These are phyloP conservation scores for Trametes elegans DNA, from an alignment of 768 basidiomycete genomes.

Conservation along the genomic window DNA sequence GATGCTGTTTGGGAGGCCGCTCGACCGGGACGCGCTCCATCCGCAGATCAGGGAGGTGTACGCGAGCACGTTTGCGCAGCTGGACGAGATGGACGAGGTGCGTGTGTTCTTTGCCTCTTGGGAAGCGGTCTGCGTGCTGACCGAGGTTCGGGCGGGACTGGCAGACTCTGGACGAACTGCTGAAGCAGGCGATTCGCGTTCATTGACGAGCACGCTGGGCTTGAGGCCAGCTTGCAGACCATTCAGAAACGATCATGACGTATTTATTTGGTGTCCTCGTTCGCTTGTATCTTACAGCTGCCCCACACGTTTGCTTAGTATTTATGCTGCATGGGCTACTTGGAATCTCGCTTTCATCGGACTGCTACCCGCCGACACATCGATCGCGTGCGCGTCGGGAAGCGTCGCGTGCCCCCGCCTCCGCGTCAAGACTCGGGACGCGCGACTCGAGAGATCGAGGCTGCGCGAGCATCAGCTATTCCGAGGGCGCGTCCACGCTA, in stretches of 20 bases:
- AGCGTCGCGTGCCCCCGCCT: too few species aligned
- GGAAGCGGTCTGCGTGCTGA: too few species aligned
- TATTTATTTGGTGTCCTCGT: background rate
- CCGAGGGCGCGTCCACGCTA: background rate
- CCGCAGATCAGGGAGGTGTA: slow-evolving; percentile 73
- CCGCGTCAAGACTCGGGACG: too few species aligned
- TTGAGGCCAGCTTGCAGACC: too few species aligned
- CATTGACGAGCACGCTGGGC: too few species aligned
- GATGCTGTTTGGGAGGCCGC: slow-evolving; percentile 63
- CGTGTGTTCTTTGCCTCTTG: slow-evolving; percentile 7
- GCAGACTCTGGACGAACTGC: slow-evolving; percentile 31
- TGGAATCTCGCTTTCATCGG: background rate
- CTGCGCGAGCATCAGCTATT: background rate
- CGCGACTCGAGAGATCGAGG: too few species aligned
- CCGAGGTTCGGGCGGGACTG: background rate
- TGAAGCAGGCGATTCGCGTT: slow-evolving; percentile 25
- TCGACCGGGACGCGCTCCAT: slow-evolving; percentile 64
- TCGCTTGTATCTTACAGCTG: slow-evolving; percentile 10
- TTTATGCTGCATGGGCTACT: slow-evolving; percentile 7
- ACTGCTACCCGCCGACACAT: too few species aligned
- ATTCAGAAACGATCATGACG: slow-evolving; percentile 1
- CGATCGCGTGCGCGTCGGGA: too few species aligned
- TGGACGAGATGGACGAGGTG: slow-evolving; percentile 83
- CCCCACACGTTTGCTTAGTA: slow-evolving; percentile 9
- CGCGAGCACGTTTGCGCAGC: slow-evolving; percentile 61